Base-by-base conservation (phyloP, 1,284 basidiomycete genomes). In the Boletellus sp. region DNA sequence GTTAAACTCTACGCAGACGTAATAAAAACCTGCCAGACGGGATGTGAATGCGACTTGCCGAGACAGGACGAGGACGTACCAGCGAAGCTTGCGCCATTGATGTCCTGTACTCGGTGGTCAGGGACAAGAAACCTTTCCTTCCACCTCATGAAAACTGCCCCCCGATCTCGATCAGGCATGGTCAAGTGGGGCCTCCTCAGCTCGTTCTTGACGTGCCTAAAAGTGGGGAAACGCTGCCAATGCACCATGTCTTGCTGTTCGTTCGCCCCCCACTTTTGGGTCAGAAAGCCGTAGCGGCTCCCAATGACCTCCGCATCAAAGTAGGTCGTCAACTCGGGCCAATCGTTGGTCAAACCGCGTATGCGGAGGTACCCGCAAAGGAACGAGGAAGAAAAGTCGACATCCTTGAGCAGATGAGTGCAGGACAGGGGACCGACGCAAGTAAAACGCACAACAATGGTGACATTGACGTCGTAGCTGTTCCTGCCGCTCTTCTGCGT, bases 101-200 rank as follows among this genome's bases (percentile, higher is more conserved):
- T 96, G 68, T 95, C 92, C 62, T 91, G 83, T 37, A 95, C 91
- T 48, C 85, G 80, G 68, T 95, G 91, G 66, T 95, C 91, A 8
- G 94, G 94, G 11, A 97, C 91, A 48, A 98, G 73, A 68, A 97
- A 97, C 58, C 86, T 79, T 69, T 98, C 94, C 70, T 98, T 98
- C 89, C 94, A 96, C 49, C 94, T 77, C 87, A 98, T 93, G 65
- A 97, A 98, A 21, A 89, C 81, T 17, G 83, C 84, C 5, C 84
- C 82, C 35, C 82, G 77, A 59, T 85, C 82, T 21, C 80, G 74
- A 54, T 87, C 87, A 49, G 81, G 74, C 60, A 93, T 82, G 21
- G 86, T 87, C 65, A 89, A 62, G 52, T 84, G 78, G 0, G 89
- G 87, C 55, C 80, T 77, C 61, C 84, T 78, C 53, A 92, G 75